Evolutionary conservation across 768 basidiomycete genomes (phyloP).

Genomic region (Pisolithus albus): DNA sequence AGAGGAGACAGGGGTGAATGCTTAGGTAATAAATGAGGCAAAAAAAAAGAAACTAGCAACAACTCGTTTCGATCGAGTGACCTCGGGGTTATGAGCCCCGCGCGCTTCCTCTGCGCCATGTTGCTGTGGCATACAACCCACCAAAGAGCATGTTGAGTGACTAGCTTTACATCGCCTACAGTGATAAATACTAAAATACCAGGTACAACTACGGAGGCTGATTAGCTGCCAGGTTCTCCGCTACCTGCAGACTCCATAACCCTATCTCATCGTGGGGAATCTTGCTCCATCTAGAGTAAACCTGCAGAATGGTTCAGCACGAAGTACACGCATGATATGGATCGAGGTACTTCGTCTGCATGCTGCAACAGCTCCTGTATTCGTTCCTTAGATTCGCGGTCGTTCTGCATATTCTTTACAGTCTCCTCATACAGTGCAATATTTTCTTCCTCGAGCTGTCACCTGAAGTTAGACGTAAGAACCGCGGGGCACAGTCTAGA

Average conservation of each 20-base stretch:
- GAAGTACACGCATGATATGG: neutral
- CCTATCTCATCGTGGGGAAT: slow-evolving; percentile 62
- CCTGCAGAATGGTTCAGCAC: slow-evolving; percentile 27
- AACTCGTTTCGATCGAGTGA: slow-evolving; percentile 44
- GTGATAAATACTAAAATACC: neutral
- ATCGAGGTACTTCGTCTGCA: slow-evolving; percentile 43
- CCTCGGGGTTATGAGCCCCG: slow-evolving; percentile 45
- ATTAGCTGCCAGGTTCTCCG: slow-evolving; percentile 31
- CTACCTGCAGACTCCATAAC: slow-evolving; percentile 34
- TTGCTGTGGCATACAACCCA: slow-evolving; percentile 20
- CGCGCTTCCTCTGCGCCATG: slow-evolving; percentile 45
- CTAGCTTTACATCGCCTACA: neutral
- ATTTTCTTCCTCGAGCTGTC: slow-evolving; percentile 57
- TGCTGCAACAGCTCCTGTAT: slow-evolving; percentile 43
- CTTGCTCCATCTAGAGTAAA: slow-evolving; percentile 44
- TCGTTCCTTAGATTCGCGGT: slow-evolving; percentile 40
- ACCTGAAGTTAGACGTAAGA: neutral
- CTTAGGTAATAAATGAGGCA: neutral
- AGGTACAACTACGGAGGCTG: slow-evolving; percentile 8
- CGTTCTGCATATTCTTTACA: slow-evolving; percentile 40
- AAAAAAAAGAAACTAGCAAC: slow-evolving; percentile 24
- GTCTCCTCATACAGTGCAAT: slow-evolving; percentile 38
- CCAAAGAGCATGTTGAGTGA: neutral
- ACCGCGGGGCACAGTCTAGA: neutral
- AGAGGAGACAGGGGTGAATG: no score